A percentile compares a stretch with the other conserved stretches of the same genome.
Conservation (phyloP, 345 rosid species). For the Camelina hispida region DNA sequence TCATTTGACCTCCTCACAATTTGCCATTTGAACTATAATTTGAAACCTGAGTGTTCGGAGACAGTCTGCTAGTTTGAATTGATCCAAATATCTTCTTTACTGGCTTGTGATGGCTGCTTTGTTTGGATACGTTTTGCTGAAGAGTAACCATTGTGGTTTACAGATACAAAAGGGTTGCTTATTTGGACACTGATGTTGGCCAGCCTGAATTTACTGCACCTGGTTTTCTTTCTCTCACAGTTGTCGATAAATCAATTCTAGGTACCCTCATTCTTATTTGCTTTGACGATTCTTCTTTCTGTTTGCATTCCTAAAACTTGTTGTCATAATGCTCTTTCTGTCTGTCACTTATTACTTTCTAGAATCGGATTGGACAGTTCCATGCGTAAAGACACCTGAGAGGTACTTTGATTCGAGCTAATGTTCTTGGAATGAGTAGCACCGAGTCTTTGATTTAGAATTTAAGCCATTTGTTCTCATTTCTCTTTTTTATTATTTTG, state of each 20-base stretch:
- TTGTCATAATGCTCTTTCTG: background rate
- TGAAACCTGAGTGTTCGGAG: background rate
- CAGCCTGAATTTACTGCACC: slow-evolving; percentile 94
- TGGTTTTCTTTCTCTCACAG: slow-evolving; percentile 83
- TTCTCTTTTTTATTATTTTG: slow-evolving; percentile 9
- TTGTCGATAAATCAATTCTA: slow-evolving; percentile 62
- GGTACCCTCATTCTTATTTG: slow-evolving; percentile 50
- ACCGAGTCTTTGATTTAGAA: background rate
- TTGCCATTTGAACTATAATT: background rate
- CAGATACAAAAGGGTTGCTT: slow-evolving; percentile 83
- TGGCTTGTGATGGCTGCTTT: slow-evolving; percentile 1
- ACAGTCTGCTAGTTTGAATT: background rate
- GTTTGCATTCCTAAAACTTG: background rate
- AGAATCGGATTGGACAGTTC: slow-evolving; percentile 71
- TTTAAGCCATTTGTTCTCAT: background rate
- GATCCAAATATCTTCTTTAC: background rate
- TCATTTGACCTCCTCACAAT: background rate
- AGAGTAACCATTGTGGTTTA: slow-evolving; percentile 29
- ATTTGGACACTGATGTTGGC: slow-evolving; percentile 94
- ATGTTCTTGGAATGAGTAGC: slow-evolving; percentile 2
- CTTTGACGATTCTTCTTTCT: background rate
- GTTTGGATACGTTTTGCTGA: slow-evolving; percentile 5
- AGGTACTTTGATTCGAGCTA: slow-evolving; percentile 55
- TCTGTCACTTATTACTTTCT: slow-evolving; percentile 26
- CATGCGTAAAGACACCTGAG: slow-evolving; percentile 92